Conservation (phyloP, 2,329 filamentous ascomycete genomes). For the Diaporthe ampelina region DNA sequence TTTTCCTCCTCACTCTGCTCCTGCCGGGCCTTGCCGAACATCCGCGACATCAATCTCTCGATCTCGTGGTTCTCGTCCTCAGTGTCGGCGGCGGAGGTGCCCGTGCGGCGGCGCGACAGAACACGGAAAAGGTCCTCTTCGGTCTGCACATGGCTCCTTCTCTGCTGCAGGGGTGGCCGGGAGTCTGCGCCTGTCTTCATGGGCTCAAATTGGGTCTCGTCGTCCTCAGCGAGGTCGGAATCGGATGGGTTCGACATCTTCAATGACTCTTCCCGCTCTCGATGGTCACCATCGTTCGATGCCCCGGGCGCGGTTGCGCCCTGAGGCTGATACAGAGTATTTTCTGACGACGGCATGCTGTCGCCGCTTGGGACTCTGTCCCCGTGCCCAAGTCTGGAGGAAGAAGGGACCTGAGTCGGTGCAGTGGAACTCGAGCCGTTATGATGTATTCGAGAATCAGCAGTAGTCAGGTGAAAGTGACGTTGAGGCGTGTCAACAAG, state of each 20-base stretch:
- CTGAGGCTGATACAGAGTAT: background rate
- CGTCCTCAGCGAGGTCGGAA: constrained; percentile 8
- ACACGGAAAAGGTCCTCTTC: constrained; percentile 67
- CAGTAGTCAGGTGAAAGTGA: background rate
- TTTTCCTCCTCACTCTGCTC: constrained; percentile 78
- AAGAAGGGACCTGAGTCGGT: background rate
- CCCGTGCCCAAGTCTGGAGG: background rate
- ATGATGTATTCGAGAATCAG: background rate
- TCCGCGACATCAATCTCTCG: constrained; percentile 74
- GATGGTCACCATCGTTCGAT: background rate
- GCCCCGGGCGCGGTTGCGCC: background rate
- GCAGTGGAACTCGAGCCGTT: background rate
- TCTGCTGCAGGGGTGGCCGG: constrained; percentile 10
- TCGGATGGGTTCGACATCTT: constrained; percentile 10
- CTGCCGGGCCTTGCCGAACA: constrained; percentile 77
- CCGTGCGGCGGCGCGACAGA: constrained; percentile 64
- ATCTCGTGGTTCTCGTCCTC: constrained; percentile 66
- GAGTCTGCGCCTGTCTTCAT: constrained; percentile 13
- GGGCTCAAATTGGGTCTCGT: background rate
- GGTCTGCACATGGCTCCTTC: constrained; percentile 44
- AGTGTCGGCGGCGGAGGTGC: constrained; percentile 47
- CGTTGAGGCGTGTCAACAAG: background rate
- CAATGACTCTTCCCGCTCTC: background rate
- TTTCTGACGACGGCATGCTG: constrained; percentile 22
- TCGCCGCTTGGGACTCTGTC: constrained; percentile 1